Base-by-base conservation (phyloP, 805 yeast species). In the Grigorovia transvaalensis region DNA sequence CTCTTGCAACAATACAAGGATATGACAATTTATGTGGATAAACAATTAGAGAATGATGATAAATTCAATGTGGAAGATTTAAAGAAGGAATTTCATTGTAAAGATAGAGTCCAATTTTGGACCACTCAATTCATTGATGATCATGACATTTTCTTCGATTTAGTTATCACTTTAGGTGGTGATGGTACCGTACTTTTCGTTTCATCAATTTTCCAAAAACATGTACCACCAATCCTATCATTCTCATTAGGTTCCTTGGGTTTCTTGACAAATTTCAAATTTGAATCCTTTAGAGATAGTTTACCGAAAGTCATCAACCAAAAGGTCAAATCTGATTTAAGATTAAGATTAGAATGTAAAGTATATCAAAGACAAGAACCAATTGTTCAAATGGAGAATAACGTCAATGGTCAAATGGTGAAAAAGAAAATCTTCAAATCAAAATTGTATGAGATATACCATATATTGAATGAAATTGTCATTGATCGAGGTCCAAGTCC, bases 401-500 rank as follows among this genome's bases (percentile, higher is more conserved):
- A 30, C 18, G 17, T 8, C 8, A 27, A 45, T 12, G 76, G 76
- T 59, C n/a, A 38, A 13, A 38, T n/a, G 2, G 8, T n/a, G 2
- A 38, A 15, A 38, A 38, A 76, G 54, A 67, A 53, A 66, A 68
- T 55, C 71, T 54, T 54, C 18, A 55, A 57, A 9, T 51, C 57
- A n/a, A 59, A 68, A 27, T 54, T 69, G 45, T 64, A 64, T 30
- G 84, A 86, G 12, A 77, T 75, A 53, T 74, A 85, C 61, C 95
- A 88, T 63, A 95, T 88, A 3, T 73, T 91, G 55, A 90, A 90
- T 65, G 98, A 90, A 66, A 71, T 91, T 53, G 95, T 93, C 0
- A 82, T 91, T 29, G 97, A 90, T 64, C 74, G 98, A 49, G 98
- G 98, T 0, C 96, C 96, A 3, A 84, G 90, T 35, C 96, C 98